Base-by-base conservation (phyloP, 1,139 yeast species). In the Arxiozyma telluris region DNA sequence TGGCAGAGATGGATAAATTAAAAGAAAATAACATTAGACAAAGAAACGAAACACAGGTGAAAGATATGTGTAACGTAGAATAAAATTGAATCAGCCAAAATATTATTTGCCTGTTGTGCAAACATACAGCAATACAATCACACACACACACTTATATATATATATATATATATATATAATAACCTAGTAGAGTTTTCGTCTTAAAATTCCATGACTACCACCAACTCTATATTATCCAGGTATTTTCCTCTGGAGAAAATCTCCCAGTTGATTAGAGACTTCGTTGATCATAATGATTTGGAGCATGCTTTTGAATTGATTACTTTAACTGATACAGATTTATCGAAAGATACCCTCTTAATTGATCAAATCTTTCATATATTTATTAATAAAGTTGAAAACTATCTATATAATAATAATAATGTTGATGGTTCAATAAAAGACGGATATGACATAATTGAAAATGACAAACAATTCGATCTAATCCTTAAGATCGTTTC, bases 281-380 rank as follows among this genome's bases (percentile, higher is more conserved):
- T 50, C 18, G 30, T 45, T 17, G 30, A 45, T 46, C 38, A 47
- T 15, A 34, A 50, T 46, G 34, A 50, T 25, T 41, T 50, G 12
- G 50, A 45, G 11, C 50, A 50, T 17, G 53, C 53, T 41, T n/a
- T 50, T 6, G 53, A 50, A 17, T 46, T 50, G 11, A 47, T 50
- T n/a, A 21, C 39, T 4, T 39, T 23, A n/a, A 30, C 46, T 21
- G 27, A 20, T 2, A 27, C 44, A 1, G 54, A 52, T 30, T 3
- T 52, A 18, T 44, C 44, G 11, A 6, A 41, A 4, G 43, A 52
- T 11, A 25, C 20, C 11, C n/a, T 4, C 11, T 34, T 52, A 15
- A 41, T 44, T 17, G 30, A 30, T 9, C 27, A 25, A 20, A 8
- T 52, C 3, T 52, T 48, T 20, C 27, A 23, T 6, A 49, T 30